Evolutionary conservation across 2,329 filamentous ascomycete genomes (phyloP).

Genomic region (Hymenotorrendiella dingleyae): DNA sequence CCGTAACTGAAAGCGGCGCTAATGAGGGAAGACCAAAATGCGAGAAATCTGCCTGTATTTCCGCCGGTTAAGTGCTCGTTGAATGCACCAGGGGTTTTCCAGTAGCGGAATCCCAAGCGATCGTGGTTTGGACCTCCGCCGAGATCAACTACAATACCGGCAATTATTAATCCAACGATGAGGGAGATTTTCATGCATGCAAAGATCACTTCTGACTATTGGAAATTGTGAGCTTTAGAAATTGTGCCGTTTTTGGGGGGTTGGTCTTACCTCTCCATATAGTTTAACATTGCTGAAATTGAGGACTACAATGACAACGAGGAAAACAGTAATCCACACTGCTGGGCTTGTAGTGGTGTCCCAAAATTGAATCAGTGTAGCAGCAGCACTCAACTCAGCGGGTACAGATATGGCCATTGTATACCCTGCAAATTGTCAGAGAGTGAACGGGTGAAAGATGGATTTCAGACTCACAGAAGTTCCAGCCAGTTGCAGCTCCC

Average conservation of each 20-base stretch:
- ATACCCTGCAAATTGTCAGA: slow-evolving; percentile 12
- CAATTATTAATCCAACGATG: slow-evolving; percentile 55
- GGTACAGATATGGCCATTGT: slow-evolving; percentile 3
- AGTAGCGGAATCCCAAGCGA: slow-evolving; percentile 66
- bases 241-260: too few species aligned
- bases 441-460: slow-evolving; percentile 21
- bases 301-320: slow-evolving; percentile 27
- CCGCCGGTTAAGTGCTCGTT: slow-evolving; percentile 57
- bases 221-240: too few species aligned
- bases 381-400: slow-evolving; percentile 1
- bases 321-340: slow-evolving; percentile 35
- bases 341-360: slow-evolving; percentile 1
- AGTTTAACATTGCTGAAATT: slow-evolving; percentile 54
- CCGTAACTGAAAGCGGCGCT: slow-evolving; percentile 44
- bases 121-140: slow-evolving; percentile 73
- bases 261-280: slow-evolving; percentile 48
- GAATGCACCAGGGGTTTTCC: slow-evolving; percentile 65
- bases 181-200: slow-evolving; percentile 50
- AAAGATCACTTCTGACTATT: slow-evolving; percentile 51
- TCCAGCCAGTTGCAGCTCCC: slow-evolving; percentile 22
- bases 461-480: slow-evolving; percentile 31
- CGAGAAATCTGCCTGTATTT: slow-evolving; percentile 58
- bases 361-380: slow-evolving; percentile 5
- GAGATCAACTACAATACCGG: slow-evolving; percentile 71
- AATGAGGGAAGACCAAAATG: slow-evolving; percentile 54